These are phyloP conservation scores for Parmelia sp. DNA, from an alignment of 495 filamentous ascomycete genomes.

Conservation along the genomic window DNA sequence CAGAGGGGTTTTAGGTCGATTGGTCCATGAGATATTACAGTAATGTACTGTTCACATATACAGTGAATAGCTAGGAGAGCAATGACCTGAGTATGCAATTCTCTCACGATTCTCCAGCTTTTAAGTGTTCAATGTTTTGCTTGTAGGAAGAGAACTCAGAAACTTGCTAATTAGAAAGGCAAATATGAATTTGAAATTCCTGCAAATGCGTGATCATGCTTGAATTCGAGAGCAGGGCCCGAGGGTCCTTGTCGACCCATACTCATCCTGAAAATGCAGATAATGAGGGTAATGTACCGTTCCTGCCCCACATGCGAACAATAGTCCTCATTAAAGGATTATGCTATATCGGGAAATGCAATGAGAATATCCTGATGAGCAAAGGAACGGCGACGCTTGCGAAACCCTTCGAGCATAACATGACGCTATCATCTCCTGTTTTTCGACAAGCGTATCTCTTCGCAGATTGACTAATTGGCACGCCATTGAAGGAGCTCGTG, in stretches of 20 bases:
- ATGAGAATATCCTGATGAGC: not conserved
- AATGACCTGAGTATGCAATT: not conserved
- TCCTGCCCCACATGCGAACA: not conserved
- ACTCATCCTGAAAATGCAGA: not conserved
- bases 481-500: conserved; percentile 64
- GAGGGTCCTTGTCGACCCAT: not conserved
- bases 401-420: conserved; percentile 17
- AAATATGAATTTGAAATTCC: not conserved
- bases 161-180: not conserved
- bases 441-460: conserved; percentile 55
- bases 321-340: not conserved
- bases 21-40: conserved; percentile 19
- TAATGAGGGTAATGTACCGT: not conserved
- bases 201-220: not conserved
- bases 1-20: conserved; percentile 61
- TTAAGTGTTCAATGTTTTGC: not conserved
- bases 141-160: not conserved
- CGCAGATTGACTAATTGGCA: conserved; percentile 95
- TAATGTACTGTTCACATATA: not conserved
- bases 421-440: conserved; percentile 23
- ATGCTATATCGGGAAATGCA: conserved; percentile 1
- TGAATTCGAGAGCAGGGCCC: not conserved
- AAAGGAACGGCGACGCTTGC: conserved; percentile 13
- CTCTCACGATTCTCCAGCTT: not conserved
- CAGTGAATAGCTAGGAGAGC: not conserved